A percentile compares a stretch with the other conserved stretches of the same genome.
phyloP scores from a whole-genome alignment of 176 grass and related monocot species.

The Areca catechu region DNA sequence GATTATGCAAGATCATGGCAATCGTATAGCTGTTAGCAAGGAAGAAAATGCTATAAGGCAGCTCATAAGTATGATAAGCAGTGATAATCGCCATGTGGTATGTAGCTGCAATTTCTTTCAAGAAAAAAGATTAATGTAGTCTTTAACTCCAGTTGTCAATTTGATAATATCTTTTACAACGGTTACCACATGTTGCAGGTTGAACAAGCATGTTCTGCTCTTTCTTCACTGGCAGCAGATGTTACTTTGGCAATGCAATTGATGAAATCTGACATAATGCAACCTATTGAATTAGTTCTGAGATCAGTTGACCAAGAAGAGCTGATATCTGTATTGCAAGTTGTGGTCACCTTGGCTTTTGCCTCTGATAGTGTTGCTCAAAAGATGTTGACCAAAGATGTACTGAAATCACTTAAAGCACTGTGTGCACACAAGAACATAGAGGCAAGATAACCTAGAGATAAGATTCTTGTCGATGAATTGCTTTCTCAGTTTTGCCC shows the following conservation, averaged over 20 bases:
- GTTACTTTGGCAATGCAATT: slow-evolving; percentile 79
- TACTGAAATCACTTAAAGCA: slow-evolving; percentile 81
- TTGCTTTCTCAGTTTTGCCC: too few species aligned
- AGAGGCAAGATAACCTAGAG: slow-evolving; percentile 56
- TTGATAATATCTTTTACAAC: neutral
- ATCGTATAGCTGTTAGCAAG: slow-evolving; percentile 79
- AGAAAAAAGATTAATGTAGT: too few species aligned
- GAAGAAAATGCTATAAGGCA: slow-evolving; percentile 88
- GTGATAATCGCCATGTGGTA: slow-evolving; percentile 94
- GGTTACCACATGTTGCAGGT: slow-evolving; percentile 35
- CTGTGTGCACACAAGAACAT: slow-evolving; percentile 88
- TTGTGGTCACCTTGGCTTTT: slow-evolving; percentile 88
- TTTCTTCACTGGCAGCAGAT: slow-evolving; percentile 83
- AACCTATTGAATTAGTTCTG: slow-evolving; percentile 86
- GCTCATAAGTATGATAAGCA: slow-evolving; percentile 97
- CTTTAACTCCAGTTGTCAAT: too few species aligned
- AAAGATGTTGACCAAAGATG: slow-evolving; percentile 88
- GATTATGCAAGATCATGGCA: slow-evolving; percentile 89
- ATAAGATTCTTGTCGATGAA: slow-evolving; percentile 12
- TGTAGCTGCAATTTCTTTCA: neutral
- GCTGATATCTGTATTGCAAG: slow-evolving; percentile 84
- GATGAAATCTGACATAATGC: slow-evolving; percentile 94
- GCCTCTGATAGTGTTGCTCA: slow-evolving; percentile 91
- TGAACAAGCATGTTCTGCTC: slow-evolving; percentile 90
- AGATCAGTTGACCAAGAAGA: slow-evolving; percentile 81